These are phyloP conservation scores for Colletotrichum kahawae DNA, from an alignment of 2,329 filamentous ascomycete species.

Conservation along the genomic window DNA sequence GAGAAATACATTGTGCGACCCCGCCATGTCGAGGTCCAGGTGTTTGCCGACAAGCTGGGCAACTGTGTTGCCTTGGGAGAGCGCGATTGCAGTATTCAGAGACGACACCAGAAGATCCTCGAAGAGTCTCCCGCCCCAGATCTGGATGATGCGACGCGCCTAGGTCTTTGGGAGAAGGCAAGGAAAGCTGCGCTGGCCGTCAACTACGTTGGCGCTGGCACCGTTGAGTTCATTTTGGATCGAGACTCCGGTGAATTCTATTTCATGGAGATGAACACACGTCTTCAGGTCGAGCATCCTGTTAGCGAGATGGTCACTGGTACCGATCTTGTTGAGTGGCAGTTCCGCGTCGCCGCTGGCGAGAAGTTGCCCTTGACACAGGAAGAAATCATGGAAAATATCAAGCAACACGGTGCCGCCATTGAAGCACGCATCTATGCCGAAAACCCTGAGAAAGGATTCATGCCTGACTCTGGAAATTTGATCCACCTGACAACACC, in stretches of 20 bases:
- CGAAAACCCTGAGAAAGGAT: conserved; percentile 89
- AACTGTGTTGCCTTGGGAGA: conserved; percentile 85
- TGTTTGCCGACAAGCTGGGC: conserved; percentile 84
- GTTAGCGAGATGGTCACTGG: conserved; percentile 78
- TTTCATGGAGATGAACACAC: conserved; percentile 84
- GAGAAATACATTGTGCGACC: conserved; percentile 82
- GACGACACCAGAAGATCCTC: conserved; percentile 88
- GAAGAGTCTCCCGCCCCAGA: conserved; percentile 86
- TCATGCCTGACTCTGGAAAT: conserved; percentile 91
- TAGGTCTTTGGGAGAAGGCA: conserved; percentile 71
- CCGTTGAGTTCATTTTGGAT: conserved; percentile 90
- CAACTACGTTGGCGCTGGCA: conserved; percentile 87
- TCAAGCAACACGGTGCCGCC: conserved; percentile 78
- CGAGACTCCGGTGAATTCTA: conserved; percentile 82
- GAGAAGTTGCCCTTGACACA: conserved; percentile 63
- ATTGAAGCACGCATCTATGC: conserved; percentile 98
- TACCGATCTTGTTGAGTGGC: conserved; percentile 88
- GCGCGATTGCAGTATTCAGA: conserved; percentile 85
- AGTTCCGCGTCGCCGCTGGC: conserved; percentile 76
- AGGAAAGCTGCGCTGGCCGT: conserved; percentile 73
- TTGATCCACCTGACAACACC: conserved; percentile 85
- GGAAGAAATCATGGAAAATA: conserved; percentile 73
- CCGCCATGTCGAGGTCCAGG: conserved; percentile 87
- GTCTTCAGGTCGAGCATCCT: conserved; percentile 95
- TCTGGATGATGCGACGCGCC: conserved; percentile 60